A percentile compares a stretch with the other conserved stretches of the same genome.
phyloP scores from a whole-genome alignment of 148 eudicot species.

The Oxyria digyna region DNA sequence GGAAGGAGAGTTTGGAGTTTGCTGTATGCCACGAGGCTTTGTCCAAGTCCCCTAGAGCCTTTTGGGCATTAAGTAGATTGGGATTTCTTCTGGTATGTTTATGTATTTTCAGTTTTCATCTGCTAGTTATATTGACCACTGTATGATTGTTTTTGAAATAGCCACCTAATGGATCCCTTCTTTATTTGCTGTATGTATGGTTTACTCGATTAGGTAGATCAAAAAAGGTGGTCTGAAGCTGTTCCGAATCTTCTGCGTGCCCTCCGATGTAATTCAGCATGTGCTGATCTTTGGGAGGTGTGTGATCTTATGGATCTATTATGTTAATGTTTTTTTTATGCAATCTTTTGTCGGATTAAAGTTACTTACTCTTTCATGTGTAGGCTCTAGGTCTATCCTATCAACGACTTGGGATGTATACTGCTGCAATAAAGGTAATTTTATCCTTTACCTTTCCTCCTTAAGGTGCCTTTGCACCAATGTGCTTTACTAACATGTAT shows the following conservation, averaged over 20 bases:
- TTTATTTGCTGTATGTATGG: neutral
- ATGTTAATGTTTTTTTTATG: neutral
- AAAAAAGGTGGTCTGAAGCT: constrained; percentile 78
- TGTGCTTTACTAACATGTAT: neutral
- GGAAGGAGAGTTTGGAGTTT: constrained; percentile 75
- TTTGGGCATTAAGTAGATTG: constrained; percentile 81
- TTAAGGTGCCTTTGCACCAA: neutral
- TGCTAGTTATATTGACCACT: neutral
- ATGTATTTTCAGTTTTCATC: neutral
- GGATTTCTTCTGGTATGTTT: constrained; percentile 69
- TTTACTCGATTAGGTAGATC: constrained; percentile 45
- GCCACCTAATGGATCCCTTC: neutral
- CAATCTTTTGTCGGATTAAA: neutral
- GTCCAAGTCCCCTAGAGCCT: constrained; percentile 79
- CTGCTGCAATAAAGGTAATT: constrained; percentile 87
- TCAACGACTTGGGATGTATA: constrained; percentile 86
- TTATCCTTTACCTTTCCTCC: neutral
- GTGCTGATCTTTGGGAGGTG: constrained; percentile 96
- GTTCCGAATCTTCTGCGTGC: constrained; percentile 85
- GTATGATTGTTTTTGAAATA: neutral
- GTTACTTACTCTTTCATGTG: constrained; percentile 5
- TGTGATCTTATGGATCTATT: constrained; percentile 14
- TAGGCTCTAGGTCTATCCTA: constrained; percentile 88
- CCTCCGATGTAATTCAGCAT: constrained; percentile 73
- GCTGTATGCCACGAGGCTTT: constrained; percentile 82